Evolutionary conservation across 2,329 filamentous ascomycete species (phyloP).

Genomic region (Calonectria multiphialidica): DNA sequence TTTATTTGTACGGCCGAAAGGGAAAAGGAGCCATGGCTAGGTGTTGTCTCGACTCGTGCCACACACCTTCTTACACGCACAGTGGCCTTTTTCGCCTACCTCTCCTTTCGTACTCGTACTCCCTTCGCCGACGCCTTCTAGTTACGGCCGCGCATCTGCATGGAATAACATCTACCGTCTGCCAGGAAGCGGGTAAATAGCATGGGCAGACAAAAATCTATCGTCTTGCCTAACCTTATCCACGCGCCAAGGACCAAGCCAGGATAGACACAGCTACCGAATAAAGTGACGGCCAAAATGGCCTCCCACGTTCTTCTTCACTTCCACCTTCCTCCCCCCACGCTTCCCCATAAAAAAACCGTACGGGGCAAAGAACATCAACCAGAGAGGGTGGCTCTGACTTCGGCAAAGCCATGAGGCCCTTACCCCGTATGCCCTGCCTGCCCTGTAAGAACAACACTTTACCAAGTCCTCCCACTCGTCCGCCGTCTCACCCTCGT

Average conservation of each 20-base stretch:
- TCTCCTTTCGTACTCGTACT: not conserved
- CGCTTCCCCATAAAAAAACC: slow-evolving; percentile 19
- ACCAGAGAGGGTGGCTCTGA: not conserved
- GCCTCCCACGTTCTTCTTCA: not conserved
- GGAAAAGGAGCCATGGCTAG: not conserved
- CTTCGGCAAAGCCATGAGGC: not conserved
- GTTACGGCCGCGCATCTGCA: not conserved
- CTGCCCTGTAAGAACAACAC: not conserved
- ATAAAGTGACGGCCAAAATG: slow-evolving; percentile 3
- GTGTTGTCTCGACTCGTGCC: not conserved
- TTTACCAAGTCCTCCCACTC: slow-evolving; percentile 15
- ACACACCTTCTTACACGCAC: not conserved
- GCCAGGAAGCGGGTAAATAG: not conserved
- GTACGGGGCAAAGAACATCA: not conserved
- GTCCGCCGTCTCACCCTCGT: slow-evolving; percentile 25
- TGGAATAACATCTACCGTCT: not conserved
- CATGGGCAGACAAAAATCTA: not conserved
- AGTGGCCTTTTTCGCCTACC: not conserved
- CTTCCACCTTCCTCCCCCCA: slow-evolving; percentile 10
- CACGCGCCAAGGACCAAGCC: not conserved
- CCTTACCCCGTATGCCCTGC: too few relatives aligned
- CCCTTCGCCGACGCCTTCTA: not conserved
- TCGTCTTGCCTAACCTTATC: not conserved
- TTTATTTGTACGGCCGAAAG: not conserved
- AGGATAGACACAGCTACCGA: not conserved